phyloP scores from a whole-genome alignment of 1,284 basidiomycete species.

The Tylopilus sp. region DNA sequence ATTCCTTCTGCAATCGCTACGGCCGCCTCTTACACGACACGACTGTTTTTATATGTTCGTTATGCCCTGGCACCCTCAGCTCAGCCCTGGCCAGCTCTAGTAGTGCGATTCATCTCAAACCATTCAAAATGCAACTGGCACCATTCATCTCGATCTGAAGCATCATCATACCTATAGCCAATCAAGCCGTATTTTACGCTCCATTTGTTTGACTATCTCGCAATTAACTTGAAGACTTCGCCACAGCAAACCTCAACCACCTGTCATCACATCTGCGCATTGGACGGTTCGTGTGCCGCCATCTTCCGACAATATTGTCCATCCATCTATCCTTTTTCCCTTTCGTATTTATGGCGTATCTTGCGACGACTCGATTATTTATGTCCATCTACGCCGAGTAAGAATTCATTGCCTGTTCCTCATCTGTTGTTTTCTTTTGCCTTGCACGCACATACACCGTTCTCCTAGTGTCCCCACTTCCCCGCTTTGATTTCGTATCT shows the following conservation, averaged over 20 bases:
- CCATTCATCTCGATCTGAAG: slow-evolving; percentile 19
- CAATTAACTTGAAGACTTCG: slow-evolving; percentile 19
- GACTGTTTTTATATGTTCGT: slow-evolving; percentile 11
- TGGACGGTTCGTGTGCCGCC: slow-evolving; percentile 32
- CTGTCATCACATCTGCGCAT: slow-evolving; percentile 28
- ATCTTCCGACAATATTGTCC: slow-evolving; percentile 9
- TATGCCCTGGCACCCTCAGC: slow-evolving; percentile 14
- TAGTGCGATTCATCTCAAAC: too few species aligned
- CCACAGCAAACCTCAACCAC: slow-evolving; percentile 16
- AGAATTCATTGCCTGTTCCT: slow-evolving; percentile 1
- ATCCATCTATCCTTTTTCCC: slow-evolving; percentile 13
- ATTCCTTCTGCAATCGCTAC: slow-evolving; percentile 10
- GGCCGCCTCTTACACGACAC: slow-evolving; percentile 15
- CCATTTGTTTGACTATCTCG: slow-evolving; percentile 32
- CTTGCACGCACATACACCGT: slow-evolving; percentile 9
- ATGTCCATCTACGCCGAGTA: slow-evolving; percentile 32
- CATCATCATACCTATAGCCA: slow-evolving; percentile 20
- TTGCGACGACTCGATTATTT: slow-evolving; percentile 28
- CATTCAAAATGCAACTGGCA: slow-evolving; percentile 17
- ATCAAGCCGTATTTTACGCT: slow-evolving; percentile 27
- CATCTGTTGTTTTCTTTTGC: slow-evolving; percentile 4
- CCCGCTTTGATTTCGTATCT: slow-evolving; percentile 2
- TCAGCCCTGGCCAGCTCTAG: slow-evolving; percentile 10
- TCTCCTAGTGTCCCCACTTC: neutral
- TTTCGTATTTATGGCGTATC: slow-evolving; percentile 34